These are phyloP conservation scores for Logfia minima DNA, from an alignment of 129 eudicot genomes.

Conservation along the genomic window DNA sequence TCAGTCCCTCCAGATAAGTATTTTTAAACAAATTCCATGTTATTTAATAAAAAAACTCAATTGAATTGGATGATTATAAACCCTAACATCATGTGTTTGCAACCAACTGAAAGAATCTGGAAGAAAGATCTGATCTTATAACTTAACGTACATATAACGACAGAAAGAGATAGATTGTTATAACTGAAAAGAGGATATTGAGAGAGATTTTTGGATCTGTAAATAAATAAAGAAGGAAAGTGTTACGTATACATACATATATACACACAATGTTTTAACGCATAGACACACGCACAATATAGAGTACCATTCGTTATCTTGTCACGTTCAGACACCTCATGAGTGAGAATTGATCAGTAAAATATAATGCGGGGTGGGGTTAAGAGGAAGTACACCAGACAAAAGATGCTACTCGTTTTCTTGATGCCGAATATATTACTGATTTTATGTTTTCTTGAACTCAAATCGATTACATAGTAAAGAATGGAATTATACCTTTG, in stretches of 20 bases:
- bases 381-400: too few species aligned
- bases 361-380: background rate
- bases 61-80: background rate
- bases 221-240: background rate
- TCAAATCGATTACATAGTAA: too few species aligned
- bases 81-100: background rate
- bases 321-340: background rate
- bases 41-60: background rate
- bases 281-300: background rate
- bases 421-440: too few species aligned
- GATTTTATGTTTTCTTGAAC: too few species aligned
- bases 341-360: background rate
- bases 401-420: too few species aligned
- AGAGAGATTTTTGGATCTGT: background rate
- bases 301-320: background rate
- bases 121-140: background rate
- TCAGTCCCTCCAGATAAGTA: background rate
- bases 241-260: background rate
- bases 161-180: background rate
- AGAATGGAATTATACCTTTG: too few species aligned
- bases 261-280: background rate
- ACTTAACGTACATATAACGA: background rate
- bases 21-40: background rate
- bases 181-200: background rate
- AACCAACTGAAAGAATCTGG: background rate